These are phyloP conservation scores for Aspergillus campestris DNA, from an alignment of 495 filamentous ascomycete species.

Conservation along the genomic window DNA sequence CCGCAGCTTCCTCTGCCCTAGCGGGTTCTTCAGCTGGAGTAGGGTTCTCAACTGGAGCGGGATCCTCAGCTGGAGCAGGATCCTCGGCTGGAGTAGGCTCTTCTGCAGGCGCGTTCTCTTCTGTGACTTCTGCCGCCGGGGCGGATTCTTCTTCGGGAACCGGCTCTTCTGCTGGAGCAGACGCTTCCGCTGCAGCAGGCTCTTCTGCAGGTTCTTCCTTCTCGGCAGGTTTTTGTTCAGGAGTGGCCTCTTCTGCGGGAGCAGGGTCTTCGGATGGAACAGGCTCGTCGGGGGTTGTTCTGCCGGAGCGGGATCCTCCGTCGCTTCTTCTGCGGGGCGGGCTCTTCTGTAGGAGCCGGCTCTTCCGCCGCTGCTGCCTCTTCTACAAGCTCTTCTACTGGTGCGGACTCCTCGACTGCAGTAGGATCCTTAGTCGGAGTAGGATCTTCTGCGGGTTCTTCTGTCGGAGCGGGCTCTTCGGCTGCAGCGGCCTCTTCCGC, in stretches of 20 bases:
- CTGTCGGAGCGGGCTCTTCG: constrained; percentile 5
- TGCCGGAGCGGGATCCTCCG: background rate
- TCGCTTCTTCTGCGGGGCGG: no score
- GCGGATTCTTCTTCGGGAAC: background rate
- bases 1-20: constrained; percentile 16
- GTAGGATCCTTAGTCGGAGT: background rate
- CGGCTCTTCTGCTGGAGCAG: constrained; percentile 1
- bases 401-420: background rate
- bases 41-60: background rate
- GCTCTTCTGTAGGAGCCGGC: background rate
- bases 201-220: constrained; percentile 2
- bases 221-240: constrained; percentile 1
- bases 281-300: background rate
- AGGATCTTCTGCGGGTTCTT: background rate
- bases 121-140: background rate
- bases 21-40: constrained; percentile 12
- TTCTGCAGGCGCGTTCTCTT: background rate
- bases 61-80: constrained; percentile 4
- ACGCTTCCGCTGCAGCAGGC: constrained; percentile 1
- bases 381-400: constrained; percentile 3
- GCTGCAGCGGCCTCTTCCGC: constrained; percentile 8
- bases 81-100: background rate
- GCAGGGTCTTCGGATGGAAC: background rate
- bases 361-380: constrained; percentile 8
- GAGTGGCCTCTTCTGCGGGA: background rate